phyloP scores from a whole-genome alignment of 208 protist species.

The Vickermania ingenoplastis region DNA sequence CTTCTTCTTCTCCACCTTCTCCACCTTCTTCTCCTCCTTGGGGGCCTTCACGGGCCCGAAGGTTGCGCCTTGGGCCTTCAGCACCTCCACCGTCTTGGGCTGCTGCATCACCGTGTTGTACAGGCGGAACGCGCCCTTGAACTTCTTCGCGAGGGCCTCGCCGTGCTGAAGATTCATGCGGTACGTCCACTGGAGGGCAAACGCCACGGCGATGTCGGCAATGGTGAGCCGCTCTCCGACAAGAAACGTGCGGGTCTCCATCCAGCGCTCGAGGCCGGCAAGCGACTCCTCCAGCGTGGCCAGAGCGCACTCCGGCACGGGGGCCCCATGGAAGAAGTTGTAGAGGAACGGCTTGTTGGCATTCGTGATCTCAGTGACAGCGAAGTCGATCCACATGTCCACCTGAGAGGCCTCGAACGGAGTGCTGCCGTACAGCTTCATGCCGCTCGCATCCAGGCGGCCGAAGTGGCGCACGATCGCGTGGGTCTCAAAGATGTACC shows the following conservation, averaged over 20 bases:
- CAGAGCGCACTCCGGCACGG: constrained; percentile 17
- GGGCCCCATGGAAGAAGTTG: constrained; percentile 14
- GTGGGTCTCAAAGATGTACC: constrained; percentile 81
- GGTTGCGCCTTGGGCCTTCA: constrained; percentile 34
- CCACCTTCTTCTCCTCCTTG: too few species aligned
- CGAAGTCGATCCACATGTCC: constrained; percentile 87
- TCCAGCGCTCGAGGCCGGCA: constrained; percentile 42
- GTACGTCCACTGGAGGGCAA: constrained; percentile 47
- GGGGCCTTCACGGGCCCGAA: constrained; percentile 24
- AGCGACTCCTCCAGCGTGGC: constrained; percentile 30
- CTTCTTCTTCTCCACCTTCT: too few species aligned
- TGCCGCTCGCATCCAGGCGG: constrained; percentile 38
- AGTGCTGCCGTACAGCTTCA: constrained; percentile 61
- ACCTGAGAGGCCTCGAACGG: constrained; percentile 65
- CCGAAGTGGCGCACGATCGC: constrained; percentile 78
- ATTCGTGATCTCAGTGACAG: constrained; percentile 45
- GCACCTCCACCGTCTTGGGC: constrained; percentile 51
- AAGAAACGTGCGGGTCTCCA: constrained; percentile 77
- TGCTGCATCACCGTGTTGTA: constrained; percentile 79
- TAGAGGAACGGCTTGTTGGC: constrained; percentile 19
- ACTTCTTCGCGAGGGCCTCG: constrained; percentile 51
- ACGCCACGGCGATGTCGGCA: constrained; percentile 67
- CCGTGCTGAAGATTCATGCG: constrained; percentile 25
- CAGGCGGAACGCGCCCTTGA: constrained; percentile 41
- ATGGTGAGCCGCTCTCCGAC: constrained; percentile 76